Percentiles rank a stretch among this genome's conserved stretches.
phyloP scores from a whole-genome alignment of 2,329 filamentous ascomycete species.

The Aspergillus bombycis region DNA sequence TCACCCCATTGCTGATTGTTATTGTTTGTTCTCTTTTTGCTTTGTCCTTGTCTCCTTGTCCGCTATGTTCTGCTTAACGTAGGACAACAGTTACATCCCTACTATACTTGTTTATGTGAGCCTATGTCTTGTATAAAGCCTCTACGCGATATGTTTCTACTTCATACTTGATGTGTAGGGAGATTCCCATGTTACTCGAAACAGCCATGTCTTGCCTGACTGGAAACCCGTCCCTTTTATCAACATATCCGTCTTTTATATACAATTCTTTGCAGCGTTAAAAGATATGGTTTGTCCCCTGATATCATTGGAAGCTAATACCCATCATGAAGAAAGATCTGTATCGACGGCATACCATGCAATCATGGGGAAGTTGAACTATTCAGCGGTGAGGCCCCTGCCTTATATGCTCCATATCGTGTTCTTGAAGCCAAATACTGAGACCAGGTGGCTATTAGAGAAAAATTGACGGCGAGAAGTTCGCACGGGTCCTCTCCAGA shows the following conservation, averaged over 20 bases:
- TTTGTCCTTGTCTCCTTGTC: not conserved
- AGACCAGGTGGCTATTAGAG: constrained; percentile 35
- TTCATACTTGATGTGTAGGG: not conserved
- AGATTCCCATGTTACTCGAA: not conserved
- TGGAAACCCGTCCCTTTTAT: not conserved
- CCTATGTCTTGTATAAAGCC: not conserved
- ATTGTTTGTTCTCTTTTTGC: not conserved
- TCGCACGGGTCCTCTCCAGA: constrained; percentile 49
- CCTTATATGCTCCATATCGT: not conserved
- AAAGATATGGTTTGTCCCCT: not conserved
- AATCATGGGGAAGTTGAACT: constrained; percentile 45
- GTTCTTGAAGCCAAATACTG: not conserved
- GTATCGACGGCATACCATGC: not conserved
- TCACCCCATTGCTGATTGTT: not conserved
- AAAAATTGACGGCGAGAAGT: constrained; percentile 49
- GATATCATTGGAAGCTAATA: not conserved
- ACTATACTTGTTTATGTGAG: not conserved
- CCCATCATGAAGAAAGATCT: not conserved
- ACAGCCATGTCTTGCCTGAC: not conserved
- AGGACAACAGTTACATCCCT: not conserved
- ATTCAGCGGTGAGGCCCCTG: constrained; percentile 39
- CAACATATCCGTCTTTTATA: not conserved
- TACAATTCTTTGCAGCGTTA: not conserved
- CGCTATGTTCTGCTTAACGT: not conserved
- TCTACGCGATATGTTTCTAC: not conserved